phyloP scores from a whole-genome alignment of 768 basidiomycete genomes.

The Sarcodon aspratus region DNA sequence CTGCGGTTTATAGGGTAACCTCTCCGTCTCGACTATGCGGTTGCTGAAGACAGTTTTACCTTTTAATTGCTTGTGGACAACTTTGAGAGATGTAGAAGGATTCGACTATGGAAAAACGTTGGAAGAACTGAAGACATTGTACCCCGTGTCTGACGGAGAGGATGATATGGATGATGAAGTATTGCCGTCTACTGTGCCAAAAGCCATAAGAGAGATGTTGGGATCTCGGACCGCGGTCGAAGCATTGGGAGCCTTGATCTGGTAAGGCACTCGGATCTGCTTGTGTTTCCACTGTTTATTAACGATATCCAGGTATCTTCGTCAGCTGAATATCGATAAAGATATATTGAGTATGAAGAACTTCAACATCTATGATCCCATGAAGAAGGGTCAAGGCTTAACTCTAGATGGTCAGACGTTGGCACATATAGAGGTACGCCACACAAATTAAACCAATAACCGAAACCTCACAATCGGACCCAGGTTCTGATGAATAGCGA shows the following conservation, averaged over 20 bases:
- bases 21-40: constrained; percentile 75
- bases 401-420: constrained; percentile 91
- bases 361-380: constrained; percentile 95
- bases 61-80: constrained; percentile 79
- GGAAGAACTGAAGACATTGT: constrained; percentile 55
- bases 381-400: constrained; percentile 78
- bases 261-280: constrained; percentile 32
- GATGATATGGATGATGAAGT: constrained; percentile 36
- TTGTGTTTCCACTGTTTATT: not conserved
- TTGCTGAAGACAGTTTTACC: constrained; percentile 76
- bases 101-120: constrained; percentile 64
- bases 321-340: constrained; percentile 90
- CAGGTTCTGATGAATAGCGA: constrained; percentile 86
- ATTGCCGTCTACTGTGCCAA: constrained; percentile 37
- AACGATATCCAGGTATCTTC: constrained; percentile 51
- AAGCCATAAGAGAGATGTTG: constrained; percentile 65
- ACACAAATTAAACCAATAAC: not conserved
- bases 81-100: constrained; percentile 75
- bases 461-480: constrained; percentile 1
- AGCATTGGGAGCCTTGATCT: constrained; percentile 86
- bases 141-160: constrained; percentile 31
- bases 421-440: constrained; percentile 79
- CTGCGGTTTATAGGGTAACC: constrained; percentile 49
- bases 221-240: constrained; percentile 59
- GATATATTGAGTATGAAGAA: constrained; percentile 94